A percentile compares a stretch with the other conserved stretches of the same genome.
Evolutionary conservation across 331 rosid genomes (phyloP).

Genomic region (Arachis monticola): DNA sequence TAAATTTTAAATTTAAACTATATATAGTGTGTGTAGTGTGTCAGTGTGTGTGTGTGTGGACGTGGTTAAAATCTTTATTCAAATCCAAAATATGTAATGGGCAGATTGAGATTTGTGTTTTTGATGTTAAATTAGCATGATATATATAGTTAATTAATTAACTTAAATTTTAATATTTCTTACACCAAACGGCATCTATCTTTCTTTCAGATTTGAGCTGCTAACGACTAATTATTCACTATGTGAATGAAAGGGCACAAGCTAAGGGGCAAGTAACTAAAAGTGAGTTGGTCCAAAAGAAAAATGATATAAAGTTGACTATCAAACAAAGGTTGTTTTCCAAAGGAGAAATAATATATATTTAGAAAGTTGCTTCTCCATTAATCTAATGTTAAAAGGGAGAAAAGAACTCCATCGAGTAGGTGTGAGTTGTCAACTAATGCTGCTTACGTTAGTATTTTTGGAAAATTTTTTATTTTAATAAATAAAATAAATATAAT

Average conservation of each 20-base stretch:
- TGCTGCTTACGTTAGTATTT: constrained; percentile 11
- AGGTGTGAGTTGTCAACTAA: neutral
- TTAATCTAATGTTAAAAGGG: constrained; percentile 10
- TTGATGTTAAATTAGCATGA: neutral
- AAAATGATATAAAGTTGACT: constrained; percentile 18
- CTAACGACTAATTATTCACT: neutral
- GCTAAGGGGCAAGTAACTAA: too few species aligned
- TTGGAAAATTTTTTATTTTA: neutral
- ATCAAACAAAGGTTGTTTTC: constrained; percentile 1
- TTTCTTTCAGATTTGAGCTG: constrained; percentile 25
- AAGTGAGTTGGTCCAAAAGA: neutral
- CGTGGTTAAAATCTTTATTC: neutral
- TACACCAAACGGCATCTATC: constrained; percentile 19
- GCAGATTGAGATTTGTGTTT: neutral
- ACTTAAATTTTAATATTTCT: neutral
- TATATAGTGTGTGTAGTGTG: too few species aligned
- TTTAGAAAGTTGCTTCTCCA: neutral
- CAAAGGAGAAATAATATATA: neutral
- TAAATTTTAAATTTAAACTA: too few species aligned
- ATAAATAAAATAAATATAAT: neutral
- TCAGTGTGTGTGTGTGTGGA: too few species aligned
- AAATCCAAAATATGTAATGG: neutral
- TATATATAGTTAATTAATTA: neutral
- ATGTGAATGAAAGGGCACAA: neutral
- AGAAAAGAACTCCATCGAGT: neutral